Base-by-base conservation (phyloP, 768 basidiomycete genomes). In the Amanita thiersii region DNA sequence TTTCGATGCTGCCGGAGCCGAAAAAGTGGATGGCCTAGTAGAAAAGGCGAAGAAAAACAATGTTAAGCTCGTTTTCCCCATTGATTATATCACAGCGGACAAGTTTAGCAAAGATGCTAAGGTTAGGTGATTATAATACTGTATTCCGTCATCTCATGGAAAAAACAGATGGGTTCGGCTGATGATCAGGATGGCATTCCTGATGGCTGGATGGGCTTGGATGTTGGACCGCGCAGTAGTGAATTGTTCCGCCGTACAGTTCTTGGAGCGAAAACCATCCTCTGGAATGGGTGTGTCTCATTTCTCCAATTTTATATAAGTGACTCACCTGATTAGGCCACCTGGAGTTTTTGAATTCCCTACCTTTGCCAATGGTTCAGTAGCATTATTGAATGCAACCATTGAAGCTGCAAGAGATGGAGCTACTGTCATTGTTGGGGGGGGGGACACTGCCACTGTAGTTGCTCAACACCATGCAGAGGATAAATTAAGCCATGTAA, bases 281-380 rank as follows among this genome's bases (percentile, higher is more conserved):
- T 99, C 40, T 99, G 94, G 94, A 92, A 92, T 51, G 87, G 87
- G 87, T 84, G 50, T 56, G 73, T 61, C 5, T 18, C 17, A 19
- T 2, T 10, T 1, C 25, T 32, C 20, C 11, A 19, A 21, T 42
- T 17, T 57, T 51, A 46, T 33, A 39, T 5, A 14, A 19, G 3
- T 43, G 9, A 26, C 19, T 23, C 15, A 30, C 18, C 21, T 40
- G 12, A 39, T 7, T 56, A 97, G 94, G 26, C 94, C 96, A 30
- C 85, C 93, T 25, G 94, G 94, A 52, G 94, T 99, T 28, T 99
- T 99, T 61, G 94, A 99, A 63, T 94, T 96, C 72, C 79, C 87
- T 28, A 78, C 79, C 14, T 99, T 99, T 54, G 84, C 92, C 0
- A 69, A 66, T 25, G 93, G 93, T 30, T 96, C 93, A 3, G 76